Conservation (phyloP, 257 asterid species). For the Anisodus tanguticus region DNA sequence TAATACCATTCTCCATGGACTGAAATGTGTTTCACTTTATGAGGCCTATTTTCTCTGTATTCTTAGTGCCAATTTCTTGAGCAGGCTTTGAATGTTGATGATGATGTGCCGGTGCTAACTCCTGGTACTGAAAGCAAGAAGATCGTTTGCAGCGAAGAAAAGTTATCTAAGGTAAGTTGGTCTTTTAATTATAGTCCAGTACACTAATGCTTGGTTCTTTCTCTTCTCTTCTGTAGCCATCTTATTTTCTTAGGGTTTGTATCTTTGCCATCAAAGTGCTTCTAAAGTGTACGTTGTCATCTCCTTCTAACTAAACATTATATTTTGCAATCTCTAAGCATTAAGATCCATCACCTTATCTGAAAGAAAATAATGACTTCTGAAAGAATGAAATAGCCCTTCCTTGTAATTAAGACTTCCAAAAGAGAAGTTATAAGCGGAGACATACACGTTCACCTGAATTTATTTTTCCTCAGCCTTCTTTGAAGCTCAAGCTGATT, state of each 20-base stretch:
- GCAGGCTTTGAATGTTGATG: neutral
- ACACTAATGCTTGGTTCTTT: neutral
- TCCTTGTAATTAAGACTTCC: too few species aligned
- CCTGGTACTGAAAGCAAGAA: neutral
- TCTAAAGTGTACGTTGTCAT: too few species aligned
- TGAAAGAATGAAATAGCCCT: too few species aligned
- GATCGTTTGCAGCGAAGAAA: neutral
- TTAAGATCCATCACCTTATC: too few species aligned
- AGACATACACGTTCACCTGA: too few species aligned
- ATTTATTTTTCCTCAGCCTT: too few species aligned
- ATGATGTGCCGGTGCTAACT: neutral
- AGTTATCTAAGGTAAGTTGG: conserved; percentile 15
- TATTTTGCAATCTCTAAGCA: too few species aligned
- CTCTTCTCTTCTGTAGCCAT: neutral
- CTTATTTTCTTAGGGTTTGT: neutral
- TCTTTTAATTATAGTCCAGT: neutral
- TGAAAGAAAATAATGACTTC: too few species aligned
- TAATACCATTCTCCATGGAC: neutral
- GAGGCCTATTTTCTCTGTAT: neutral
- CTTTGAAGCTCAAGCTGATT: too few species aligned
- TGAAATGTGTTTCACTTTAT: neutral
- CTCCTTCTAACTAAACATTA: too few species aligned
- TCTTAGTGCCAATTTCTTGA: neutral
- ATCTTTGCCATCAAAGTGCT: too few species aligned
- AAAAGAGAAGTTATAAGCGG: too few species aligned